Evolutionary conservation across 164 flowering plant genomes (phyloP).

Genomic region (Liriodendron chinense): DNA sequence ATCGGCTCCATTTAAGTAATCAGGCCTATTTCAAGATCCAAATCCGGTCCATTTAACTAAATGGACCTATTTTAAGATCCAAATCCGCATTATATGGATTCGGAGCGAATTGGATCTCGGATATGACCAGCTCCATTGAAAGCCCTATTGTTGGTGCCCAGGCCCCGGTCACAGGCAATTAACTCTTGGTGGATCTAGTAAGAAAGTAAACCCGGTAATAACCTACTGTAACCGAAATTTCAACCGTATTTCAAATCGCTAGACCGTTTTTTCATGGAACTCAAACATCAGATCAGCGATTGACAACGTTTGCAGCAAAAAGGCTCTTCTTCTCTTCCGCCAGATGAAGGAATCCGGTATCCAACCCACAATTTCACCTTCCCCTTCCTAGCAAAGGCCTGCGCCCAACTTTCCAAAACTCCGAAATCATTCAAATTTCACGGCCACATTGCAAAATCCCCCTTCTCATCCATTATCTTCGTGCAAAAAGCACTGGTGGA

Average conservation of each 20-base stretch:
- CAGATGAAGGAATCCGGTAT: slow-evolving; percentile 43
- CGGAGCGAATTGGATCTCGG: no score
- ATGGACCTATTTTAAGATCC: no score
- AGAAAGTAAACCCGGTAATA: no score
- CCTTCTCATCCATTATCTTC: slow-evolving; percentile 33
- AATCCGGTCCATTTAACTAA: no score
- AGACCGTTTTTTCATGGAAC: slow-evolving; percentile 43
- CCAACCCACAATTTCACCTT: slow-evolving; percentile 53
- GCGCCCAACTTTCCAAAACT: slow-evolving; percentile 38
- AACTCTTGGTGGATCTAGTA: no score
- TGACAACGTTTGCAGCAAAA: slow-evolving; percentile 19
- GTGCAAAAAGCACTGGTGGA: slow-evolving; percentile 51
- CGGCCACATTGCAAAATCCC: slow-evolving; percentile 50
- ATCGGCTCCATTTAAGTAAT: no score
- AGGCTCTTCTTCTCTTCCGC: slow-evolving; percentile 47
- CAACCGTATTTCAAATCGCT: slow-evolving; percentile 24
- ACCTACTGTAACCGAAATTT: slow-evolving; percentile 10
- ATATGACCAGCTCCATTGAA: no score
- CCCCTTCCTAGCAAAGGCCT: slow-evolving; percentile 59
- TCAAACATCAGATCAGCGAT: slow-evolving; percentile 37
- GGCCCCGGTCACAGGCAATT: no score
- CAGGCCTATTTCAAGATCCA: no score
- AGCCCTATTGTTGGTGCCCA: no score
- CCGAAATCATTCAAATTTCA: slow-evolving; percentile 36
- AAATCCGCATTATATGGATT: no score